phyloP scores from a whole-genome alignment of 768 basidiomycete species.

The Boletus bicolor region DNA sequence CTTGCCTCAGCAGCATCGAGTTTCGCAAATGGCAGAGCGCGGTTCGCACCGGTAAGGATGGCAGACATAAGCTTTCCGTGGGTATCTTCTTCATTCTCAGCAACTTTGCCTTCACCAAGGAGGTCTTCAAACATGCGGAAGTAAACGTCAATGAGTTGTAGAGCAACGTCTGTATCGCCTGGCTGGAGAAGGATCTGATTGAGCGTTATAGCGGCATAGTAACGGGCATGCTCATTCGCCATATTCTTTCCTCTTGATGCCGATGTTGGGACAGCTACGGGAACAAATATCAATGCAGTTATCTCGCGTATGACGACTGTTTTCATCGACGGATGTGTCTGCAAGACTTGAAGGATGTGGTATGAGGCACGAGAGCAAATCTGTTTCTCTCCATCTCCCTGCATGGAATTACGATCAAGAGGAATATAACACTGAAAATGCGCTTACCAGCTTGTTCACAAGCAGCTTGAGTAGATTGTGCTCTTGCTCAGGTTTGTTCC shows the following conservation, averaged over 20 bases:
- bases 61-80: constrained; percentile 85
- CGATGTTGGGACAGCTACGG: constrained; percentile 21
- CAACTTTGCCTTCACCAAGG: constrained; percentile 55
- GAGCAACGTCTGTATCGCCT: constrained; percentile 70
- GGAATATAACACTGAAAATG: neutral
- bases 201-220: constrained; percentile 91
- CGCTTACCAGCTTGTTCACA: constrained; percentile 86
- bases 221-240: constrained; percentile 70
- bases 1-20: constrained; percentile 63
- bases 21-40: constrained; percentile 90
- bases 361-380: constrained; percentile 89
- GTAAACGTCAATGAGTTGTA: constrained; percentile 82
- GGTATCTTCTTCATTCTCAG: constrained; percentile 50
- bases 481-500: constrained; percentile 94
- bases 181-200: constrained; percentile 82
- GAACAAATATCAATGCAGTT: constrained; percentile 57
- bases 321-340: constrained; percentile 93
- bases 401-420: neutral
- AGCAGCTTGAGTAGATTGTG: constrained; percentile 90
- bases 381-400: constrained; percentile 89
- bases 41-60: constrained; percentile 90
- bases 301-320: constrained; percentile 84
- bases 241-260: constrained; percentile 31
- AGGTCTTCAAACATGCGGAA: constrained; percentile 93
- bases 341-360: constrained; percentile 84